Evolutionary conservation across 768 basidiomycete species (phyloP), one percentile per base, ranked within the genome.

Genomic region (Lactarius hatsudake): DNA sequence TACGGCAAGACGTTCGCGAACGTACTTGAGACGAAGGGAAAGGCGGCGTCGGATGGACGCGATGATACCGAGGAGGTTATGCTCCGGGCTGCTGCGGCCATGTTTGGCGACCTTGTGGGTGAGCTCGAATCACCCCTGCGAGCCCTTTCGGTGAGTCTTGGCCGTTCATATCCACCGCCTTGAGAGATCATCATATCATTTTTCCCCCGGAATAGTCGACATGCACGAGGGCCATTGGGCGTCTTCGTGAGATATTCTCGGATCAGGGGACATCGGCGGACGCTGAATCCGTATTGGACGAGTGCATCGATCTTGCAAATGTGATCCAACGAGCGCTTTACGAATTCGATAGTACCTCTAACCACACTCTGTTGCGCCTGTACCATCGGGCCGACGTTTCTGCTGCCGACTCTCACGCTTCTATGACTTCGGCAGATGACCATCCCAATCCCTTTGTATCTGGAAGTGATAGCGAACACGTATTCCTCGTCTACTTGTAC

Each of bases 401-500:
- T 3, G 17, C 68, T 23, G 28, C 72, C 70, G 54, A 70, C 3
- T 74, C 74, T 0, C 58, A 64, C 8, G 66, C 69, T 0, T 76
- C 76, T 5, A 59, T 71, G 15, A 61, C 66, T 6, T 75, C 75
- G 3, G 36, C 68, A 38, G 75, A 61, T 55, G 75, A 68, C 57
- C 82, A 83, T 1, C 79, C 80, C 45, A 65, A 69, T 17, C 56
- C 81, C 2, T 72, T 84, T 20, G 71, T 73, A 6, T 64, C 67
- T 9, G 82, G 81, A 38, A 79, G 79, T 45, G 86, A 90, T n/a
- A 86, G 89, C 70, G 95, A 97, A 72, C 87, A 87, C 64, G 82
- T 97, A 1, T 96, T 96, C 75, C 76, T 96, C 30, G 89, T 95
- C 0, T 96, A 96, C 74, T 96, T 95, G 95, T 96, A 68, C 75